Percentiles rank a stretch among this genome's conserved stretches.
Evolutionary conservation across 2,329 filamentous ascomycete genomes (phyloP).

Genomic region (Mollisiaceae sp.): DNA sequence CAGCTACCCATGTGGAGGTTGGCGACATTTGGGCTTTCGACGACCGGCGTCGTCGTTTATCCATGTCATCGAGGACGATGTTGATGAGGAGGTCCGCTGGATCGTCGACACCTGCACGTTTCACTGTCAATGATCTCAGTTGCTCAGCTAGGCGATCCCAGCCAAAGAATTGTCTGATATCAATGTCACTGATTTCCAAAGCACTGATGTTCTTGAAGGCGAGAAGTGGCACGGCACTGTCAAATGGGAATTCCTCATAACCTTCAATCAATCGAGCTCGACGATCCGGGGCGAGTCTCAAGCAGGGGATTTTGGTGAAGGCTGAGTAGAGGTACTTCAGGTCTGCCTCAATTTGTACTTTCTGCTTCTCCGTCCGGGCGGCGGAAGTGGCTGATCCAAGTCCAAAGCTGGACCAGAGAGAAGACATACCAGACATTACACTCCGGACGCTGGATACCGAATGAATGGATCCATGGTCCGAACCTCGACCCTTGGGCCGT

Average conservation of each 20-base stretch:
- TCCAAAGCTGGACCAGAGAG: conserved; percentile 87
- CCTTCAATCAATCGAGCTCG: conserved; percentile 87
- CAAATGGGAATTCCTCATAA: conserved; percentile 97
- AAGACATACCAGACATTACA: conserved; percentile 96
- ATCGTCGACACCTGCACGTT: conserved; percentile 86
- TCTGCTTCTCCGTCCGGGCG: conserved; percentile 87
- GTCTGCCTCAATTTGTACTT: conserved; percentile 82
- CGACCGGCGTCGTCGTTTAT: conserved; percentile 85
- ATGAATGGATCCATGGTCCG: conserved; percentile 88
- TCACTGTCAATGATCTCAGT: conserved; percentile 85
- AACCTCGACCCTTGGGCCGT: conserved; percentile 76
- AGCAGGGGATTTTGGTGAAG: conserved; percentile 96
- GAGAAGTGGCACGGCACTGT: conserved; percentile 94
- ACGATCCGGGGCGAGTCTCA: conserved; percentile 90
- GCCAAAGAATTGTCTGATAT: conserved; percentile 95
- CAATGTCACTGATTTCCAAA: conserved; percentile 91
- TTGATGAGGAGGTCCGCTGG: conserved; percentile 88
- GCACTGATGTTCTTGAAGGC: conserved; percentile 97
- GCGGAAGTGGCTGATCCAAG: conserved; percentile 79
- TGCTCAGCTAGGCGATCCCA: conserved; percentile 96
- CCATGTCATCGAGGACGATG: conserved; percentile 95
- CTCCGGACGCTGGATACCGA: conserved; percentile 97
- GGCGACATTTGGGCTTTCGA: conserved; percentile 86
- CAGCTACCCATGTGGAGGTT: conserved; percentile 68
- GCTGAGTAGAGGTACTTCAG: conserved; percentile 96